Evolutionary conservation across 306 rosid genomes (phyloP), one percentile per base, ranked within the genome.

Genomic region (Vigna hirtella): DNA sequence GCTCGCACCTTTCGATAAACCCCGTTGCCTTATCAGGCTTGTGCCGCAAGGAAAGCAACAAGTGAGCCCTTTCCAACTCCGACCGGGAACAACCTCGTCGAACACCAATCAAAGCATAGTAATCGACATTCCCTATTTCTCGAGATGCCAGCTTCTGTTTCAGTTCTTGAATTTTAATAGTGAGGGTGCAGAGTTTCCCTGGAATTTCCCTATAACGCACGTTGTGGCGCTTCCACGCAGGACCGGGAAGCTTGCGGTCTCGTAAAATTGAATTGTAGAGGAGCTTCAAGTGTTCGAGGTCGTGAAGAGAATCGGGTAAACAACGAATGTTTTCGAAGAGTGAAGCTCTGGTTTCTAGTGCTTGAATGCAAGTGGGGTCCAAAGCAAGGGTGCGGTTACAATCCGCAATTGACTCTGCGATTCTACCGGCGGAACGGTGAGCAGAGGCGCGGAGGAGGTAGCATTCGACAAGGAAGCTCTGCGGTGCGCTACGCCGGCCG

Each of bases 401-500:
- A 38, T 96, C 99, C 0, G 96, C 99, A 0, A 96, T 93, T 1
- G 98, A 83, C 82, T 96, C 99, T 0, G 98, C 97, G 0, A 96
- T 91, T 52, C 98, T 81, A 17, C 97, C 97, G 0, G 91, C 84
- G 3, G 94, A 86, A 4, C 85, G 81, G 77, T 86, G 92, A 0
- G 99, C 93, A 0, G 88, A 78, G 73, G 99, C 94, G 14, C 99
- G 80, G 59, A 88, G 85, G 94, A 93, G 85, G 68, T 90, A 93
- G 80, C 99, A 96, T 66, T 96, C 97, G 0, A 97, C 99, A 0
- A 96, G 86, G 85, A 96, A 96, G 48, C 91, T 95, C 58, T 93
- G 99, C 0, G 99, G 98, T 1, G 97, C 97, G 5, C 86, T 86
- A 4, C 97, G 96, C 18, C 99, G 97, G 55, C 99, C 97, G n/a